Evolutionary conservation across 78 protist genomes (phyloP).

Genomic region (Dictyostelium brefeldianum): DNA sequence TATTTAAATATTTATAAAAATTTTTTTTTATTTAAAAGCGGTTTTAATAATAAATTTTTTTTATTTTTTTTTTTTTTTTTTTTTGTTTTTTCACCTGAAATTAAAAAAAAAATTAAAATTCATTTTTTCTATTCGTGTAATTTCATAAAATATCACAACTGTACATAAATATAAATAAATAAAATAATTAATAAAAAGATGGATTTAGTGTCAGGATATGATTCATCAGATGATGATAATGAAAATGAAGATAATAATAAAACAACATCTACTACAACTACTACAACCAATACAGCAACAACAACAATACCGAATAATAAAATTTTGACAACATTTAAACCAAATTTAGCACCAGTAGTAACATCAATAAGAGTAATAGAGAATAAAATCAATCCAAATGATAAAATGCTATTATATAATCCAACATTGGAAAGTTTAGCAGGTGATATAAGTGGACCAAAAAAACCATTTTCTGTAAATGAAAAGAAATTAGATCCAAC

Average conservation of each 20-base stretch:
- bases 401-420: constrained; percentile 33
- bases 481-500: constrained; percentile 38
- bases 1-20: background rate
- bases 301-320: background rate
- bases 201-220: background rate
- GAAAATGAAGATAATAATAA: background rate
- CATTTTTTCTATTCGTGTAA: background rate
- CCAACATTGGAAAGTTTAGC: constrained; percentile 28
- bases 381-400: constrained; percentile 48
- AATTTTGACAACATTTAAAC: constrained; percentile 30
- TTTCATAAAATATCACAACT: background rate
- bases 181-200: background rate
- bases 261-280: background rate
- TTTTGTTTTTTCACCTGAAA: too few relatives aligned
- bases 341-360: constrained; percentile 29
- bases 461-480: constrained; percentile 41
- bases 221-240: background rate
- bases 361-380: constrained; percentile 17
- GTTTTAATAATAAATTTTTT: too few relatives aligned
- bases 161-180: background rate
- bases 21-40: too few relatives aligned
- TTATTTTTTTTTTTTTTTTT: too few relatives aligned
- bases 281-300: background rate
- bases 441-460: constrained; percentile 65
- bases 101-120: background rate